phyloP scores from a whole-genome alignment of 805 yeast genomes.

The Zygotorulaspora danielsina region DNA sequence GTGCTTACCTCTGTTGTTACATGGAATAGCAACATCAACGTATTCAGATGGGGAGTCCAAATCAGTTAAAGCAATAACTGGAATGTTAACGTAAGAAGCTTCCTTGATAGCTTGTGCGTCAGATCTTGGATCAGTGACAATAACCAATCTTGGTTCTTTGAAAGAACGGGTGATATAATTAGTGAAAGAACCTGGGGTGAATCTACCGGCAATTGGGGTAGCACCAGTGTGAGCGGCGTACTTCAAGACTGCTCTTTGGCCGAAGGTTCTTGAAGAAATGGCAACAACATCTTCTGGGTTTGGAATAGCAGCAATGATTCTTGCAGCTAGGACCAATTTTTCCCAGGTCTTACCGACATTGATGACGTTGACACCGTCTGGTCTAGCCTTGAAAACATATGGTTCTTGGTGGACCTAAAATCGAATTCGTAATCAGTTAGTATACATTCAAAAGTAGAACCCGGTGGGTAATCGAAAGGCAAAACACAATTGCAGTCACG shows the following conservation, averaged over 20 bases:
- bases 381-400: constrained; percentile 96
- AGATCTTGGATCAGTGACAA: constrained; percentile 99
- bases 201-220: constrained; percentile 99
- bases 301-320: constrained; percentile 99
- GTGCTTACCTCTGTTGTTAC: constrained; percentile 99
- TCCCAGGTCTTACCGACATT: constrained; percentile 99
- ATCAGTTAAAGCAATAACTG: constrained; percentile 98
- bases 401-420: constrained; percentile 88
- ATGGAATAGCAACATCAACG: constrained; percentile 99
- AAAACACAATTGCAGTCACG: no score
- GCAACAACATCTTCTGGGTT: constrained; percentile 98
- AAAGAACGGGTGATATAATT: constrained; percentile 99
- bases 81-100: constrained; percentile 99
- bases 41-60: constrained; percentile 98
- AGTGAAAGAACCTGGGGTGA: constrained; percentile 99
- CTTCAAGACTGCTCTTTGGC: constrained; percentile 99
- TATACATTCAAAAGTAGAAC: no score
- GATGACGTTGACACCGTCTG: constrained; percentile 98
- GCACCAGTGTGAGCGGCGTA: constrained; percentile 99
- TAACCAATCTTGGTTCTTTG: constrained; percentile 99
- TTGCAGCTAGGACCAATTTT: constrained; percentile 93
- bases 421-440: constrained; percentile 7
- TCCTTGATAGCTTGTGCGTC: constrained; percentile 99
- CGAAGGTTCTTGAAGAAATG: constrained; percentile 97
- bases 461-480: no score